These are phyloP conservation scores for Fallopia convolvulus DNA, from an alignment of 148 eudicot species.

Conservation along the genomic window DNA sequence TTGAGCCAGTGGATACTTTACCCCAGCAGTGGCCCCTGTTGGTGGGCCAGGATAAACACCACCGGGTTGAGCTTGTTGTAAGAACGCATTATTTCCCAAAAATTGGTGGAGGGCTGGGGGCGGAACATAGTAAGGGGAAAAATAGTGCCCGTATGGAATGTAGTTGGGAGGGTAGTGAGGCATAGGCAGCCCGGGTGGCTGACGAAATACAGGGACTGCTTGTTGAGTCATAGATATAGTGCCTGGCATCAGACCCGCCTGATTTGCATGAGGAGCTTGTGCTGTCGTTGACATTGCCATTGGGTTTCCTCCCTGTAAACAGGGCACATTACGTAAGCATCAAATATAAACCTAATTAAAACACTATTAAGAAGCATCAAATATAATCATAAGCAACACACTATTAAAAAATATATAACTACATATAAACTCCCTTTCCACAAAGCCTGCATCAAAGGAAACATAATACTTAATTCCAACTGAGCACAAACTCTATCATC, in stretches of 20 bases:
- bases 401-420: not conserved
- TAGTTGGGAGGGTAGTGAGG: slow-evolving; percentile 73
- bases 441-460: not conserved
- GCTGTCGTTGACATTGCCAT: slow-evolving; percentile 38
- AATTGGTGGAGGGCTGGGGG: slow-evolving; percentile 68
- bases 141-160: slow-evolving; percentile 64
- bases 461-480: not conserved
- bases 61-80: slow-evolving; percentile 69
- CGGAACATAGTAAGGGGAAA: slow-evolving; percentile 57
- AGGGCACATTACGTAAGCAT: not conserved
- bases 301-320: slow-evolving; percentile 59
- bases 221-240: slow-evolving; percentile 60
- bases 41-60: slow-evolving; percentile 54
- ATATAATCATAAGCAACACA: too few relatives aligned
- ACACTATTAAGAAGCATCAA: not conserved
- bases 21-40: slow-evolving; percentile 29
- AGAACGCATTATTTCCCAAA: slow-evolving; percentile 55
- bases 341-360: not conserved
- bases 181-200: slow-evolving; percentile 65
- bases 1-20: slow-evolving; percentile 62
- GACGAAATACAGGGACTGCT: slow-evolving; percentile 61
- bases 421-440: not conserved
- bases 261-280: slow-evolving; percentile 50
- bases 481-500: not conserved
- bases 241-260: slow-evolving; percentile 62